These are phyloP conservation scores for Linum usitatissimum DNA, from an alignment of 345 rosid species.

Conservation along the genomic window DNA sequence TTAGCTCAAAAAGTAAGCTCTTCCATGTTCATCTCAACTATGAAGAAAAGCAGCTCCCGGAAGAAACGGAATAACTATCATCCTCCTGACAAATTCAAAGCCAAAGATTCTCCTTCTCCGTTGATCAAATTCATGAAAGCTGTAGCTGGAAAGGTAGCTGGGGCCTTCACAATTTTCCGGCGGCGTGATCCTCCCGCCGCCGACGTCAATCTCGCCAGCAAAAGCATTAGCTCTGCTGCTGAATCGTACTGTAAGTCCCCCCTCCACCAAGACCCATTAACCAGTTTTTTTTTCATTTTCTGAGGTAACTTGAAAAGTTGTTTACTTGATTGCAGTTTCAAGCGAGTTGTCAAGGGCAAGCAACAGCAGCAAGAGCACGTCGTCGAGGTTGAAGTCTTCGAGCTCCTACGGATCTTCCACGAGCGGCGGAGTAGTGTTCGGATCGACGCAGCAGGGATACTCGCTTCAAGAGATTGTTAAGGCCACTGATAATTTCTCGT, in stretches of 20 bases:
- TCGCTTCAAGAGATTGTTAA: slow-evolving; percentile 56
- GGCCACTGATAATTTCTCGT: slow-evolving; percentile 67
- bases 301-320: too few species aligned
- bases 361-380: slow-evolving; percentile 24
- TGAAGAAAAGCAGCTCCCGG: neutral
- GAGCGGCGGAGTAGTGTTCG: slow-evolving; percentile 31
- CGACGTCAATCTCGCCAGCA: neutral
- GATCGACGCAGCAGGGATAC: slow-evolving; percentile 21
- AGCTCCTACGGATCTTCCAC: slow-evolving; percentile 38
- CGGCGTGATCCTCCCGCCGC: slow-evolving; percentile 12
- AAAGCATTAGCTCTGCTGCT: slow-evolving; percentile 16
- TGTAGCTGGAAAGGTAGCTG: slow-evolving; percentile 40
- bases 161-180: slow-evolving; percentile 26
- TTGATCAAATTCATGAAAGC: slow-evolving; percentile 20
- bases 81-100: neutral
- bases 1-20: neutral
- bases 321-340: slow-evolving; percentile 29
- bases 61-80: neutral
- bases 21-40: neutral
- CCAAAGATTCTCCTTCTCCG: neutral
- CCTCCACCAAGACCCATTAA: neutral
- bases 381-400: slow-evolving; percentile 31
- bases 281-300: too few species aligned
- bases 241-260: slow-evolving; percentile 46
- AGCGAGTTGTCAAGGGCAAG: slow-evolving; percentile 43